Base-by-base conservation (phyloP, 805 yeast genomes). In the Kodamaea sagamina region DNA sequence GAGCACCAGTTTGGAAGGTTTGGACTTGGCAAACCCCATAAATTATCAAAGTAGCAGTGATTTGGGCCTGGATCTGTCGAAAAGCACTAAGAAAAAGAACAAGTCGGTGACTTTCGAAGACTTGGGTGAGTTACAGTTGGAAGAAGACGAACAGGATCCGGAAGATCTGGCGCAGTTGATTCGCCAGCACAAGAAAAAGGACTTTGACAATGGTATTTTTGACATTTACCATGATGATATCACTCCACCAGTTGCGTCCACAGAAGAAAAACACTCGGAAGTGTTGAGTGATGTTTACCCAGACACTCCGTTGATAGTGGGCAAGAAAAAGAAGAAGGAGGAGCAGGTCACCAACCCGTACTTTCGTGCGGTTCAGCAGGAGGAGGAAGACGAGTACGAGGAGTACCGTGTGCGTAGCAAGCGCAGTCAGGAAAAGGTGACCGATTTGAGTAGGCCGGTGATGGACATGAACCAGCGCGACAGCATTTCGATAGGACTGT, bases 101-200 rank as follows among this genome's bases (percentile, higher is more conserved):
- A 69, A 69, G 53, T 60, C 66, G 42, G 75, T 70, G 18, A 68
- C 71, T 6, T 70, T 70, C 43, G 74, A 69, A 41, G 59, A 65
- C 45, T 52, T 68, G 41, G 58, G 61, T 9, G 63, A 60, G 16
- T 36, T 63, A 21, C 54, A 55, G 17, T 36, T 53, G 41, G 53
- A 53, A 42, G 66, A 55, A 8, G 48, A 47, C 17, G n/a, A 21
- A 21, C 50, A 41, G 22, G 46, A 40, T 3, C 39, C 36, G 6
- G 41, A 37, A 11, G 43, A 36, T 22, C 24, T 17, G 41, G 34
- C 27, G 50, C 22, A 41, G 32, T 36, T 34, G 51, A 52, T 39
- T 34, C 39, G 52, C 36, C 42, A 57, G 47, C 32, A 49, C 42
- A 47, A 42, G 28, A 27, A 39, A 18, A 41, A 44, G 32, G 51